phyloP scores from a whole-genome alignment of 2,329 filamentous ascomycete genomes.

The Xylariaceae sp. region DNA sequence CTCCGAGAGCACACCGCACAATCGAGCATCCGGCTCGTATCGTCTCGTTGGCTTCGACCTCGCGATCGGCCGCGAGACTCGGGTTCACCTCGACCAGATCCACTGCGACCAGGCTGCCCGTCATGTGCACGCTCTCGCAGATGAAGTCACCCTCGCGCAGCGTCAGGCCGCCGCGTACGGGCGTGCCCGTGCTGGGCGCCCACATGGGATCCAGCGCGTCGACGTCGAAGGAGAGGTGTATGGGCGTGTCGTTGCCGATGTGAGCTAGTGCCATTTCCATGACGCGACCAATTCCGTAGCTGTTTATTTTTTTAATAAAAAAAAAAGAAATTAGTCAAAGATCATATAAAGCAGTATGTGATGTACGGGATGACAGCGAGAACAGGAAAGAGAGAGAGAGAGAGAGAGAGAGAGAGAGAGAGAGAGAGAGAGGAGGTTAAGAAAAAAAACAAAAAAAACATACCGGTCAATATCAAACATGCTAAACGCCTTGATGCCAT shows the following conservation, averaged over 20 bases:
- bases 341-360: too few relatives aligned
- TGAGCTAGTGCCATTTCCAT: constrained; percentile 98
- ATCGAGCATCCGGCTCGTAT: constrained; percentile 86
- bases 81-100: constrained; percentile 82
- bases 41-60: constrained; percentile 70
- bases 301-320: constrained; percentile 29
- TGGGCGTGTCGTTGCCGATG: constrained; percentile 89
- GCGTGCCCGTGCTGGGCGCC: constrained; percentile 93
- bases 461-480: constrained; percentile 97
- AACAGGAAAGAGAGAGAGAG: not conserved
- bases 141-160: constrained; percentile 96
- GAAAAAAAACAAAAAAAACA: constrained; percentile 21
- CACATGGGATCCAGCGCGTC: constrained; percentile 94
- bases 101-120: constrained; percentile 70
- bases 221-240: constrained; percentile 95
- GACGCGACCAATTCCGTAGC: constrained; percentile 87
- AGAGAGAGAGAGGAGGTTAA: not conserved
- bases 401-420: not conserved
- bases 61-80: constrained; percentile 54
- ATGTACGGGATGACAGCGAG: constrained; percentile 2
- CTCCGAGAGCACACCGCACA: constrained; percentile 84
- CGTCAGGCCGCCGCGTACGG: constrained; percentile 87
- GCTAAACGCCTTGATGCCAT: constrained; percentile 91
- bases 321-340: too few relatives aligned
- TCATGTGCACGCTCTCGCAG: constrained; percentile 78